Conservation (phyloP, 176 grass and related monocot species). For the Thalia dealbata region DNA sequence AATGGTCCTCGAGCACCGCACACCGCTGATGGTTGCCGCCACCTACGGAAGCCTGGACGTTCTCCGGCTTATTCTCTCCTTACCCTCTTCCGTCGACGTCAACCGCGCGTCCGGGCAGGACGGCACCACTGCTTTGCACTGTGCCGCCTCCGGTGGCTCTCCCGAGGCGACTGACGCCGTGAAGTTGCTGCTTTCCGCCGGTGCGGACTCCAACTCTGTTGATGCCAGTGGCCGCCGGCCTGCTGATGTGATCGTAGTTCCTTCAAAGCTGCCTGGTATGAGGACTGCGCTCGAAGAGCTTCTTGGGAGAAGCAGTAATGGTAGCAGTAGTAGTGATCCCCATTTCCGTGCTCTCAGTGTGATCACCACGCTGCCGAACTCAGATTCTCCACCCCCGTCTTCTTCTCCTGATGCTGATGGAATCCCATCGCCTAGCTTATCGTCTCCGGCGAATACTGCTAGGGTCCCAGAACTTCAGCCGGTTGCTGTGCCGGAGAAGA, state of each 20-base stretch:
- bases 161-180: slow-evolving; percentile 20
- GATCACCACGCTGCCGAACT: slow-evolving; percentile 19
- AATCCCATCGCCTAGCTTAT: slow-evolving; percentile 2
- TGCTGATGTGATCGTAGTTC: slow-evolving; percentile 28
- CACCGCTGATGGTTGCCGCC: slow-evolving; percentile 61
- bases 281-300: slow-evolving; percentile 5
- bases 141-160: slow-evolving; percentile 47
- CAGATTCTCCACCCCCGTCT: slow-evolving; percentile 24
- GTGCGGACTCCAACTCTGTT: slow-evolving; percentile 30
- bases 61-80: slow-evolving; percentile 32
- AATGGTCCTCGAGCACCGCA: slow-evolving; percentile 39
- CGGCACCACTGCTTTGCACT: slow-evolving; percentile 45
- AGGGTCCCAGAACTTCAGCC: slow-evolving; percentile 21
- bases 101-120: slow-evolving; percentile 33
- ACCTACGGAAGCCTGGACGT: slow-evolving; percentile 51
- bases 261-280: slow-evolving; percentile 4
- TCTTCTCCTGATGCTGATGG: slow-evolving; percentile 4
- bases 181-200: slow-evolving; percentile 45
- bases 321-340: neutral
- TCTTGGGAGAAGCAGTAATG: neutral
- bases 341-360: slow-evolving; percentile 21
- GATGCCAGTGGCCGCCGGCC: slow-evolving; percentile 49
- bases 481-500: slow-evolving; percentile 25
- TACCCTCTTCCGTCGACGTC: slow-evolving; percentile 26
- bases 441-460: slow-evolving; percentile 5